Conservation (phyloP, 1,284 basidiomycete genomes). For the Athelia sp. region DNA sequence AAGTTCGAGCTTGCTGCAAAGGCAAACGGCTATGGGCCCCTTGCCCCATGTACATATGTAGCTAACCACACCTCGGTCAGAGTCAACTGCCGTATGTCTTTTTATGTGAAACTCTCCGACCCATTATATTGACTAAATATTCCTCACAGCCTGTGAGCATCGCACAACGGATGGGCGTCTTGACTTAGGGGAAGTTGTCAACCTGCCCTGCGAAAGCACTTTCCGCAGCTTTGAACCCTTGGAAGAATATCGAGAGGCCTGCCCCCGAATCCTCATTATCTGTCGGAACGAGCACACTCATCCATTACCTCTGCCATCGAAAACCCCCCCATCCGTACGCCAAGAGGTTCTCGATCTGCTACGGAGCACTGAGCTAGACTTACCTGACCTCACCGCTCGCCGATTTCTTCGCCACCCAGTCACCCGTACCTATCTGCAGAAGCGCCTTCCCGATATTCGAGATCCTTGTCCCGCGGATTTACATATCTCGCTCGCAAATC, state of each 20-base stretch:
- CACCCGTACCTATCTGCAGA: slow-evolving; percentile 9
- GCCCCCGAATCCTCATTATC: slow-evolving; percentile 12
- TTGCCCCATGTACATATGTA: slow-evolving; percentile 8
- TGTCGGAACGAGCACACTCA: slow-evolving; percentile 10
- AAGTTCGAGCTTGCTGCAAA: slow-evolving; percentile 12
- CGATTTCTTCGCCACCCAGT: slow-evolving; percentile 16
- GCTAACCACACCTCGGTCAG: slow-evolving; percentile 8
- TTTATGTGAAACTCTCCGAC: too few species aligned
- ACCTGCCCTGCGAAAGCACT: slow-evolving; percentile 6
- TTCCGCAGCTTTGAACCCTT: slow-evolving; percentile 12
- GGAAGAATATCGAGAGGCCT: slow-evolving; percentile 8
- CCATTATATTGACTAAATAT: too few species aligned
- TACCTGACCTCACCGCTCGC: slow-evolving; percentile 18
- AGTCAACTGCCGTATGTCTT: slow-evolving; percentile 15
- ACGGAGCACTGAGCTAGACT: slow-evolving; percentile 7
- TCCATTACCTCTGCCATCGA: slow-evolving; percentile 13
- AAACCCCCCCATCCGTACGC: slow-evolving; percentile 10
- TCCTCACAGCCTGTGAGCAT: slow-evolving; percentile 13
- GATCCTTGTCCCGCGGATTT: slow-evolving; percentile 14
- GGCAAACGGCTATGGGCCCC: slow-evolving; percentile 14
- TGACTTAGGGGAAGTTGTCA: slow-evolving; percentile 2
- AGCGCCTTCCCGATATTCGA: slow-evolving; percentile 2
- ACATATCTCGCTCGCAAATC: slow-evolving; percentile 18
- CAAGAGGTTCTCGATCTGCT: slow-evolving; percentile 6
- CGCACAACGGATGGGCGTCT: slow-evolving; percentile 3